Conservation (phyloP, 2,329 filamentous ascomycete genomes). For the Alternaria arbusti region DNA sequence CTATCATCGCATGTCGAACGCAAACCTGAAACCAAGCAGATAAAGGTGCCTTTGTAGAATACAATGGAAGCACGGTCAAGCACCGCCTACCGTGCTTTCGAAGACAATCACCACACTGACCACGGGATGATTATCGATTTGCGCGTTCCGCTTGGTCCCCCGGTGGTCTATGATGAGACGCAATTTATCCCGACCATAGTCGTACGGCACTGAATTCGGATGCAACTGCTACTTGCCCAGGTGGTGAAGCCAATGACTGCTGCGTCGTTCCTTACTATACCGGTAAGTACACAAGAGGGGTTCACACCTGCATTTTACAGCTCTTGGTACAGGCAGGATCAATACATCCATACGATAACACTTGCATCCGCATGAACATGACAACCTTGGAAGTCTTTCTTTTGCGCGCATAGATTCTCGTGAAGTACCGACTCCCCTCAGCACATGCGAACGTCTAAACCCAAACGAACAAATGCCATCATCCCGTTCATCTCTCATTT, state of each 20-base stretch:
- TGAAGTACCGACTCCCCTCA: not conserved
- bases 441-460: not conserved
- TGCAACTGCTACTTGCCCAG: not conserved
- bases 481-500: not conserved
- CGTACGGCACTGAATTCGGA: not conserved
- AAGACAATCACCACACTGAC: not conserved
- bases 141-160: constrained; percentile 7
- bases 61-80: constrained; percentile 2
- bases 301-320: not conserved
- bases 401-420: constrained; percentile 3
- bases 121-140: not conserved
- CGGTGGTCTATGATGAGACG: not conserved
- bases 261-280: not conserved
- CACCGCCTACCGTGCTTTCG: constrained; percentile 1
- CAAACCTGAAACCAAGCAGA: constrained; percentile 3
- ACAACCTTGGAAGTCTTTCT: not conserved
- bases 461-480: not conserved
- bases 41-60: constrained; percentile 6
- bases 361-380: not conserved
- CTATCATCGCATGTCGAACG: not conserved
- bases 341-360: not conserved
- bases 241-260: not conserved
- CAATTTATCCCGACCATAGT: not conserved
- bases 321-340: not conserved
- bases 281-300: not conserved